Base-by-base conservation (phyloP, 352 stramenopile species). In the Phytophthora parvispora region DNA sequence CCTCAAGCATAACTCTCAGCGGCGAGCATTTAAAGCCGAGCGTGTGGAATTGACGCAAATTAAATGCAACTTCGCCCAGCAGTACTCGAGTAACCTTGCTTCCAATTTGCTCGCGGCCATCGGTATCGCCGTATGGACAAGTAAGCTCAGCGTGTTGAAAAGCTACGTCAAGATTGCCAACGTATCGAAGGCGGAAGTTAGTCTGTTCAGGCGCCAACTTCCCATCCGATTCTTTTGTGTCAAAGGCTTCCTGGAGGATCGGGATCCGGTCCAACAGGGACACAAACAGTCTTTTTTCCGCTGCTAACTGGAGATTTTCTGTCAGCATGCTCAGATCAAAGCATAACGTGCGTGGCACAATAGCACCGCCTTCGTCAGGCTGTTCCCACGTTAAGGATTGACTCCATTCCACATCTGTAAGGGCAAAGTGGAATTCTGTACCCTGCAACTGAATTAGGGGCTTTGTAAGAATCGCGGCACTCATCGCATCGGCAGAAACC, bases 31-130 rank as follows among this genome's bases (percentile, higher is more conserved):
- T 80, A 16, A 92, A 40, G 0, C 42, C 50, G 6, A 90, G 16
- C 12, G 84, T 81, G 45, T 89, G 82, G 12, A 92, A 87, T 58
- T 93, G 86, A 9, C 75, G 72, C 12, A 78, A 63, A 34, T 77
- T 84, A 42, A 91, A 67, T 4, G 67, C 73, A 3, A 91, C 36
- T 6, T 89, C 74, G n/a, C 64, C 52, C 6, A 88, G 25, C 1
- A 78, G 48, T 1, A 86, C 32, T 10, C 67, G 58, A 27, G 80
- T 74, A 4, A 69, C n/a, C 20, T 77, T 80, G 9, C 60, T 60
- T n/a, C 71, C 74, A 32, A 72, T 59, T 47, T 67, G 49, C 20
- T 64, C 45, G 29, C 49, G 47, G 20, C 34, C 36, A 10, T 64
- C 36, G 28, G 77, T 67, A 22, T 74, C 57, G 13, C 67, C 71